phyloP scores from a whole-genome alignment of 164 flowering plant genomes.

The Saururus chinensis region DNA sequence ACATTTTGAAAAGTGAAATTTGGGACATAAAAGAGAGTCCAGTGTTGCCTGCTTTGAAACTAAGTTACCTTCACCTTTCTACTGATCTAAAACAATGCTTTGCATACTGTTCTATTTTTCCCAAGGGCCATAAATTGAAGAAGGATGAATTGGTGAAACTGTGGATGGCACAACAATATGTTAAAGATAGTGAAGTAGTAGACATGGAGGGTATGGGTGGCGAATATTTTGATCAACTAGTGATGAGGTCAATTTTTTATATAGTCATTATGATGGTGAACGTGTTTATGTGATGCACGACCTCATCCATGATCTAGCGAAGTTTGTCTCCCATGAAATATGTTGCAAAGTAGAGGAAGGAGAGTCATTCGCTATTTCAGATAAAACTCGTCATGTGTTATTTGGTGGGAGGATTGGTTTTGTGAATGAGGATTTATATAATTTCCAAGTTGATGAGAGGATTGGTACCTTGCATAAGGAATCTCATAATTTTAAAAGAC shows the following conservation, averaged over 20 bases:
- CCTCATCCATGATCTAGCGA: constrained; percentile 7
- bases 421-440: background rate
- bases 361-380: background rate
- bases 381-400: constrained; percentile 1
- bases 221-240: constrained; percentile 8
- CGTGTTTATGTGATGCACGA: constrained; percentile 3
- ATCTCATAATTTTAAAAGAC: no score
- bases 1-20: no score
- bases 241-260: constrained; percentile 10
- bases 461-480: no score
- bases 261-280: no score
- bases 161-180: constrained; percentile 13
- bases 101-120: no score
- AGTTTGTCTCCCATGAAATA: constrained; percentile 1
- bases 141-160: constrained; percentile 5
- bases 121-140: constrained; percentile 6
- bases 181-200: background rate
- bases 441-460: no score
- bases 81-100: no score
- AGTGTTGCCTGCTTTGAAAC: no score
- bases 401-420: no score
- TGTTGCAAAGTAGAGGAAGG: constrained; percentile 4
- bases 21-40: no score
- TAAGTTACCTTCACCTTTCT: no score
- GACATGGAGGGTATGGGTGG: constrained; percentile 5